Evolutionary conservation across 2,329 filamentous ascomycete genomes (phyloP), one percentile per base, ranked within the genome.

Genomic region (Fusarium xyrophilum): DNA sequence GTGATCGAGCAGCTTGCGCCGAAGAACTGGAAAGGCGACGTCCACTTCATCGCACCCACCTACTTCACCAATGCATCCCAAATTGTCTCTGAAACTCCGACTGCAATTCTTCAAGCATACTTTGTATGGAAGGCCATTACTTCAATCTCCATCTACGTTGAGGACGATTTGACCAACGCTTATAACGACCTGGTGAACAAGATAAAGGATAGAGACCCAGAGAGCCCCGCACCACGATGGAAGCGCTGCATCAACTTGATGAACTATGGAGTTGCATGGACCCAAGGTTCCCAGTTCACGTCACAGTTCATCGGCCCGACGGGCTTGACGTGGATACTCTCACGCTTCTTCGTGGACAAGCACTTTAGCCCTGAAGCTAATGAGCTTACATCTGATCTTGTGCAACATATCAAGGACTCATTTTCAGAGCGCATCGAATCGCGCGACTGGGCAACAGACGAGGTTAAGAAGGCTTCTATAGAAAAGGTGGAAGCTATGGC

Each of bases 281-380:
- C 56, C 23, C 28, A 55, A 21, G 47, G 17, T 13, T 28, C 33
- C 14, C 33, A 51, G 1, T 7, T 10, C 1, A 51, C 33, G 2
- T 36, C 23, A 0, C 47, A 51, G 23, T 36, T 12, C 27, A 48
- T 60, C 5, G 44, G 44, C 8, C 58, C 61, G 10, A 46, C 52
- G 25, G 84, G 85, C 8, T 76, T 92, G 25, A 85, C 85, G 5
- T 92, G 89, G 89, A 89, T 91, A 50, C 79, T 91, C 19, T 90
- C 88, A 73, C 86, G 89, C 25, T 92, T 92, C 79, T 93, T 89
- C 67, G 83, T 92, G 4, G 85, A 92, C 65, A 86, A 87, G 50
- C 84, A 89, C 2, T 93, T 92, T 72, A 87, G 88, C 0, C 83
- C 88, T 15, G 84, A 88, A 89, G 1, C 91, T 91, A 74, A 79